Conservation (phyloP, 257 asterid species). For the Coffea eugenioides region DNA sequence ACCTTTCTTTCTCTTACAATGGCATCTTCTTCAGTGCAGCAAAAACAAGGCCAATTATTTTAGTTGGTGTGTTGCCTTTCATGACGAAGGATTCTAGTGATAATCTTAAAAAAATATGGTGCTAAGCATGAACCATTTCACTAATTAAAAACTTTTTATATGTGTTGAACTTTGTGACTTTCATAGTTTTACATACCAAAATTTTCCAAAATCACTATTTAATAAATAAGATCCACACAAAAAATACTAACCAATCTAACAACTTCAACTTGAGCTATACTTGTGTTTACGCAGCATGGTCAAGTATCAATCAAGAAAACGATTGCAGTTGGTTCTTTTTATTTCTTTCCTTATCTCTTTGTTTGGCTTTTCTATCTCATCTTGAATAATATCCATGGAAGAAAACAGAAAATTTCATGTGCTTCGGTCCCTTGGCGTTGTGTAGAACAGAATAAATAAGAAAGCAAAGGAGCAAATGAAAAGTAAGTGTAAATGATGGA, state of each 20-base stretch:
- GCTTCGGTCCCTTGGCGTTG: background rate
- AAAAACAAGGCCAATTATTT: background rate
- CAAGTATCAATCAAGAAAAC: no score
- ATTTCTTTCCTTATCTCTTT: background rate
- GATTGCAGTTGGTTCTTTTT: no score
- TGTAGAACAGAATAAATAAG: background rate
- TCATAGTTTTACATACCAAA: background rate
- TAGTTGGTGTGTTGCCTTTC: background rate
- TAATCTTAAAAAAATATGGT: background rate
- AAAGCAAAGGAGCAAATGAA: background rate
- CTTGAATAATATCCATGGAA: background rate
- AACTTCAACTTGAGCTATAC: no score
- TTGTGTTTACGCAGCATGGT: no score
- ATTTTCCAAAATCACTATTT: background rate
- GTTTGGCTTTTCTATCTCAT: background rate
- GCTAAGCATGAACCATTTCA: no score
- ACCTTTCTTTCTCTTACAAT: background rate
- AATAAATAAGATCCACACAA: background rate
- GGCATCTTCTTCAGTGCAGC: background rate
- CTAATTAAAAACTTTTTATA: no score
- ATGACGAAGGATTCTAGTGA: background rate
- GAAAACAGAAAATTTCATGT: background rate
- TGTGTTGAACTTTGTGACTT: background rate
- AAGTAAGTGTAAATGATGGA: constrained; percentile 7
- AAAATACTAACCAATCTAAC: background rate